Conservation (phyloP, 331 rosid genomes). For the Dryas integrifolia region DNA sequence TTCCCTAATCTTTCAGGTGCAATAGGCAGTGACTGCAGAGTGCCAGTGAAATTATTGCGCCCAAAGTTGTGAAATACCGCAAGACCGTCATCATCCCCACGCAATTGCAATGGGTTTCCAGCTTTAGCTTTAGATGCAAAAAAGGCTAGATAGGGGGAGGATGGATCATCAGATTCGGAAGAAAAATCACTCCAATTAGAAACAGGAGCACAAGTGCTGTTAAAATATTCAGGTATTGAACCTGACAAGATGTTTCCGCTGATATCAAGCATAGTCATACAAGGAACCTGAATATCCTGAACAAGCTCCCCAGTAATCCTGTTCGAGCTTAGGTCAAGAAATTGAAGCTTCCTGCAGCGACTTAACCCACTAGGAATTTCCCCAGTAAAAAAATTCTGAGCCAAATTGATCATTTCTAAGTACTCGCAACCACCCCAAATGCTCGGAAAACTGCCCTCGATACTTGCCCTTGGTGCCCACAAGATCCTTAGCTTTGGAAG, state of each 20-base stretch:
- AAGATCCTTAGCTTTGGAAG: slow-evolving; percentile 76
- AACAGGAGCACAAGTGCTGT: slow-evolving; percentile 34
- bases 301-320: slow-evolving; percentile 59
- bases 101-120: slow-evolving; percentile 26
- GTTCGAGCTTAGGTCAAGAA: slow-evolving; percentile 67
- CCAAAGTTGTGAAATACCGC: slow-evolving; percentile 67
- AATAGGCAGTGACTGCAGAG: slow-evolving; percentile 51
- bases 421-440: slow-evolving; percentile 66
- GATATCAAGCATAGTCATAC: slow-evolving; percentile 77
- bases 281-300: slow-evolving; percentile 55
- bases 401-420: slow-evolving; percentile 77
- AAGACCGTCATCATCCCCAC: slow-evolving; percentile 25
- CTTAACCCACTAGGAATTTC: slow-evolving; percentile 48
- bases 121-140: slow-evolving; percentile 44
- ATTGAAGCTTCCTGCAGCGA: slow-evolving; percentile 61
- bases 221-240: slow-evolving; percentile 46
- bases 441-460: slow-evolving; percentile 53
- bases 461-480: slow-evolving; percentile 79
- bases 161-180: slow-evolving; percentile 19
- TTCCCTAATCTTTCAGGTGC: slow-evolving; percentile 50
- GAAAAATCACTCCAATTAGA: slow-evolving; percentile 31
- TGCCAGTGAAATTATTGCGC: slow-evolving; percentile 51
- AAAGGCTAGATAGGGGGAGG: slow-evolving; percentile 45
- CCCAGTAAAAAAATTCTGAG: slow-evolving; percentile 61
- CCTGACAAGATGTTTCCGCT: slow-evolving; percentile 67